phyloP scores from a whole-genome alignment of 2,329 filamentous ascomycete genomes.

The Neodidymelliopsis sp. region DNA sequence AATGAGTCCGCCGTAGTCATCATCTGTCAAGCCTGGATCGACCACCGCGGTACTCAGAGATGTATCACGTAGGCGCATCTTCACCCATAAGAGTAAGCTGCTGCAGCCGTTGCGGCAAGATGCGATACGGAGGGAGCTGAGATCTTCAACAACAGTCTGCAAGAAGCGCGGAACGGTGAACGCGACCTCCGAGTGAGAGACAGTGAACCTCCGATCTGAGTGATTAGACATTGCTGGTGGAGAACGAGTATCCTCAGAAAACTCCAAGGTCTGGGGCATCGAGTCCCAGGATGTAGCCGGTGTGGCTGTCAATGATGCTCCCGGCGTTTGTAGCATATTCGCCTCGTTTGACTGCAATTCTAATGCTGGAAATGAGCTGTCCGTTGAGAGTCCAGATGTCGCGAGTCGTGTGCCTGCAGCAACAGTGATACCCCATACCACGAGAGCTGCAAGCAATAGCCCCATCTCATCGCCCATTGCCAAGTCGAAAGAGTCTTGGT shows the following conservation, averaged over 20 bases:
- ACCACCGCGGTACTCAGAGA: conserved; percentile 13
- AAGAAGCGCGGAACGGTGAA: conserved; percentile 39
- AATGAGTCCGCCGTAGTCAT: conserved; percentile 40
- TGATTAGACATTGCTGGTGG: conserved; percentile 10
- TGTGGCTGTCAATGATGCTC: no score
- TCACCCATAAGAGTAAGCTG: conserved; percentile 44
- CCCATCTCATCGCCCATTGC: conserved; percentile 45
- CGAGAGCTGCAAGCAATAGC: conserved; percentile 45
- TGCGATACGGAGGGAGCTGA: conserved; percentile 26
- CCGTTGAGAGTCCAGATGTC: not conserved
- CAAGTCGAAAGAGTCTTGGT: conserved; percentile 27
- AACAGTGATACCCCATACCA: conserved; percentile 46
- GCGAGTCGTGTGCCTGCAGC: conserved; percentile 32
- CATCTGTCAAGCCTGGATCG: conserved; percentile 22
- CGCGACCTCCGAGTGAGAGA: conserved; percentile 27
- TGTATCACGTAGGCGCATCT: conserved; percentile 34
- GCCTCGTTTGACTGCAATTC: not conserved
- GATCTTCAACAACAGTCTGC: conserved; percentile 25
- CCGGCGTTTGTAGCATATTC: not conserved
- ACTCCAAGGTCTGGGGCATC: not conserved
- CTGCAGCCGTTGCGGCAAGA: conserved; percentile 40
- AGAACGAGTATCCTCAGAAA: not conserved
- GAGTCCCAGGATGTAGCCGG: not conserved
- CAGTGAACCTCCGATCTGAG: not conserved
- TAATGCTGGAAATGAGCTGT: not conserved